Conservation (phyloP, 2,329 filamentous ascomycete genomes). For the Dothidotthia symphoricarpi region DNA sequence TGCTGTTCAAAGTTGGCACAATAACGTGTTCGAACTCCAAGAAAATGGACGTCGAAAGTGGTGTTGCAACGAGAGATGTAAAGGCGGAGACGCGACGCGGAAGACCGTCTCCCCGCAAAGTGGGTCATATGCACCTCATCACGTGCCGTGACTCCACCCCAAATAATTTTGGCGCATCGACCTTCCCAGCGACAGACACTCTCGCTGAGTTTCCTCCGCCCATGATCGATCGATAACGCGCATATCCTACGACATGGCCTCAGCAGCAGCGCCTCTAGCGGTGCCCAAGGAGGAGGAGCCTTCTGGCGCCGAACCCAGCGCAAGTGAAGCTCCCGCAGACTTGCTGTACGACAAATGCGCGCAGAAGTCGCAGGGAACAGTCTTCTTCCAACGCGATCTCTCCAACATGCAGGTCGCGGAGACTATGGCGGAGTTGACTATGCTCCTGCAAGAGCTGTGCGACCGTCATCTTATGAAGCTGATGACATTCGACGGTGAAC, state of each 20-base stretch:
- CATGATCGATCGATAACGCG: constrained; percentile 24
- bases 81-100: constrained; percentile 1
- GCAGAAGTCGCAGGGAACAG: constrained; percentile 32
- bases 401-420: constrained; percentile 39
- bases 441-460: constrained; percentile 35
- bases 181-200: constrained; percentile 4
- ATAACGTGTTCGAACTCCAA: too few relatives aligned
- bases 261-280: constrained; percentile 16
- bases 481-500: constrained; percentile 37
- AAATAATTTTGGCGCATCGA: constrained; percentile 10
- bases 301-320: constrained; percentile 4
- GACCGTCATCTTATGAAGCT: constrained; percentile 40
- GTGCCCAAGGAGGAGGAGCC: constrained; percentile 22
- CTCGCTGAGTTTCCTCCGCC: constrained; percentile 7
- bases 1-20: too few relatives aligned
- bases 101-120: constrained; percentile 4
- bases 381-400: constrained; percentile 44
- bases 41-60: too few relatives aligned
- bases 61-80: too few relatives aligned
- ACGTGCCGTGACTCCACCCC: constrained; percentile 5
- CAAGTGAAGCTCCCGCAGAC: constrained; percentile 26
- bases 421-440: constrained; percentile 33
- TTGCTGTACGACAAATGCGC: constrained; percentile 42
- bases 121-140: not conserved
- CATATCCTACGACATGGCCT: constrained; percentile 21